A percentile compares a stretch with the other conserved stretches of the same genome.
phyloP scores from a whole-genome alignment of 2,329 filamentous ascomycete genomes.

The Fusarium graminum region DNA sequence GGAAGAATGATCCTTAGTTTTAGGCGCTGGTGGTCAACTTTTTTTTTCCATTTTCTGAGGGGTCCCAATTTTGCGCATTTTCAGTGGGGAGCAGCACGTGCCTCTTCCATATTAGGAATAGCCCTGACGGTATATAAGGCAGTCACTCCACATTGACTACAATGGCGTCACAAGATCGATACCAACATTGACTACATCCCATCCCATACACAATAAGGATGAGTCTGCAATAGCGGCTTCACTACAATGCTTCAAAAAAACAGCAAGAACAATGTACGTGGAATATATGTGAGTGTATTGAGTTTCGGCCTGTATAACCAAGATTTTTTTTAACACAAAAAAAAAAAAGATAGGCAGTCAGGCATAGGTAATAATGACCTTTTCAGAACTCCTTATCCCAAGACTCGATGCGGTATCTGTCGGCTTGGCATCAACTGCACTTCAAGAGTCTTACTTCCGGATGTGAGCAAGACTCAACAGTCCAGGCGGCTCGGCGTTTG shows the following conservation, averaged over 20 bases:
- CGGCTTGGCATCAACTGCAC: slow-evolving; percentile 21
- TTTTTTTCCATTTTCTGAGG: slow-evolving; percentile 45
- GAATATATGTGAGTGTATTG: neutral
- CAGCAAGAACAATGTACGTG: neutral
- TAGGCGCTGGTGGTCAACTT: slow-evolving; percentile 42
- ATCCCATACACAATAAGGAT: neutral
- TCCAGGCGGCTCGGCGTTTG: no score
- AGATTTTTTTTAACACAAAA: no score
- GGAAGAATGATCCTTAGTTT: slow-evolving; percentile 28
- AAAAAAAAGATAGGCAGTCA: slow-evolving; percentile 12
- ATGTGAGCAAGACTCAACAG: no score
- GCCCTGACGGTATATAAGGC: neutral
- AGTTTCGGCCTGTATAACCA: neutral
- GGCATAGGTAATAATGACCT: slow-evolving; percentile 34
- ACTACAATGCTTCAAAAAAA: neutral
- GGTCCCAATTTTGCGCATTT: slow-evolving; percentile 44
- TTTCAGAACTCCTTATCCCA: slow-evolving; percentile 24
- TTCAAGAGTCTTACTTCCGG: no score
- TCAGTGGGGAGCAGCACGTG: slow-evolving; percentile 51
- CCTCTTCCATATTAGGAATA: slow-evolving; percentile 25
- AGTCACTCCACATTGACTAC: slow-evolving; percentile 27
- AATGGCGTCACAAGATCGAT: slow-evolving; percentile 26
- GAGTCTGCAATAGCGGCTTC: neutral
- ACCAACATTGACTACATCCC: slow-evolving; percentile 21
- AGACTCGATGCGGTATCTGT: slow-evolving; percentile 46